Evolutionary conservation across 139 green algal genomes (phyloP).

Genomic region (Coccomyxa sp.): DNA sequence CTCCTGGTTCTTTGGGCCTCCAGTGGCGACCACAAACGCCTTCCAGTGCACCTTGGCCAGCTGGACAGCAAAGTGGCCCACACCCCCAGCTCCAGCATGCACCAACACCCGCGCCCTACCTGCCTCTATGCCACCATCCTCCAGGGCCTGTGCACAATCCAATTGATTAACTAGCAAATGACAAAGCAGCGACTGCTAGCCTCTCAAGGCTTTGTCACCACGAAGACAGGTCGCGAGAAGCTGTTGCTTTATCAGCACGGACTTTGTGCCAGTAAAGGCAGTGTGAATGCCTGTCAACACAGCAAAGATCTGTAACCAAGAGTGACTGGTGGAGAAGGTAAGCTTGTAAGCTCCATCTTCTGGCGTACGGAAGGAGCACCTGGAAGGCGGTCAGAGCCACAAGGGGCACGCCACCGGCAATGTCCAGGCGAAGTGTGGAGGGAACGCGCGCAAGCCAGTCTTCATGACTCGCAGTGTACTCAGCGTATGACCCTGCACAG

Average conservation of each 20-base stretch:
- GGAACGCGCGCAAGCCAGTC: constrained; percentile 19
- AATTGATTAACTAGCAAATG: background rate
- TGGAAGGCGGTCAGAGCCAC: constrained; percentile 42
- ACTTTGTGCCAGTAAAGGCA: background rate
- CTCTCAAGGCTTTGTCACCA: background rate
- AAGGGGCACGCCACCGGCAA: constrained; percentile 32
- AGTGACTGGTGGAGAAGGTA: too few relatives aligned
- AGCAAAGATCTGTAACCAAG: too few relatives aligned
- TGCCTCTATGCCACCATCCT: constrained; percentile 24
- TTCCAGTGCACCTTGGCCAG: constrained; percentile 36
- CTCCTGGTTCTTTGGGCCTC: constrained; percentile 31
- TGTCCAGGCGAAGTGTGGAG: constrained; percentile 10
- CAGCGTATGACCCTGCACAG: background rate
- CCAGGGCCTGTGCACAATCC: background rate
- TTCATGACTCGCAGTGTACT: background rate
- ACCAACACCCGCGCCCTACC: constrained; percentile 36
- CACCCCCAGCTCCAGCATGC: constrained; percentile 31
- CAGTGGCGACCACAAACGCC: constrained; percentile 34
- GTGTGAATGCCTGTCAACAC: background rate
- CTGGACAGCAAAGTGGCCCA: constrained; percentile 39
- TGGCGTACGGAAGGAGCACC: too few relatives aligned
- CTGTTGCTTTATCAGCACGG: background rate
- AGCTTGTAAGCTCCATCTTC: background rate
- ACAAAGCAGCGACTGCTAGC: background rate
- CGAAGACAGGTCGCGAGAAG: background rate